Base-by-base conservation (phyloP, 225 moss, liverwort and hornwort species). In the Polytrichum commune region DNA sequence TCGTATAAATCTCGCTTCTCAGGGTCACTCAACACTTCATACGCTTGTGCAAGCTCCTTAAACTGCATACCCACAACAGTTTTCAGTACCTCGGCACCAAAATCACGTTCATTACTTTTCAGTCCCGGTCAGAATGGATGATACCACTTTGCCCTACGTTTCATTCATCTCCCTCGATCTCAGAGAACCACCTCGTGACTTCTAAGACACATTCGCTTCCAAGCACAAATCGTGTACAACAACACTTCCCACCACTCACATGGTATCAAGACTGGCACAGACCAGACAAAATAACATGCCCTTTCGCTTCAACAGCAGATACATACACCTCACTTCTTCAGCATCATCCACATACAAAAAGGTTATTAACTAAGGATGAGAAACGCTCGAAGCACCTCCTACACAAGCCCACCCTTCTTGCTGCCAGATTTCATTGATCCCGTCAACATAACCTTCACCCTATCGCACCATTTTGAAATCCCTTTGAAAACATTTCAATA, bases 1-100 rank as follows among this genome's bases (percentile, higher is more conserved):
- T 88, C 88, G 19, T 88, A 88, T 2, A 85, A 65, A 29, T 88
- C 88, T 35, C 88, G 74, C 73, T 88, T 88, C 73, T 88, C 88
- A 0, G 88, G 77, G 53, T 88, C 88, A 53, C 88, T 88, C 23
- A 88, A 30, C 3, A 88, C 88, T 68, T 88, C 88, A 57, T 88
- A 88, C 8, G 88, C 85, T 27, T 88, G 88, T 7, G 88, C 75
- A 18, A 88, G 85, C 77, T 88, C 88, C 76, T 88, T 88, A 22
- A 88, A 88, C 88, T 88, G 83, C 73, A 77, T 9, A 2, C 29
- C 23, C 19, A 70, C n/a, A 29, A 20, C 58, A 58, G 7, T 19
- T 58, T 58, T 9, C 19, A 56, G 53, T 19, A 53, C 8, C 25
- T 19, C 54, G 25, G 3, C 27, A 20, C 20, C 58, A 58, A n/a